Conservation (phyloP, 148 eudicot genomes). For the Salicornia ramosissima region DNA sequence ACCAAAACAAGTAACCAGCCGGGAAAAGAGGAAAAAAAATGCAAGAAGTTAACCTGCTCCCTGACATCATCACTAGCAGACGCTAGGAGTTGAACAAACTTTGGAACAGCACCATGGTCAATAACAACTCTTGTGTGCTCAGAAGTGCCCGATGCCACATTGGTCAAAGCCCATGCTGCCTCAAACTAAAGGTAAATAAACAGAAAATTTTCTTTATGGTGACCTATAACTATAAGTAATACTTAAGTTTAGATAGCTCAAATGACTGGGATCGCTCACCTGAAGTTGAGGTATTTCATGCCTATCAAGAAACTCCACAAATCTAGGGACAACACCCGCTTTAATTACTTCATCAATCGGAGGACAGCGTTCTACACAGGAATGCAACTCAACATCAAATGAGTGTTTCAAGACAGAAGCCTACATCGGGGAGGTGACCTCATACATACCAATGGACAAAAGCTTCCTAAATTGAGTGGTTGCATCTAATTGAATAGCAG, state of each 20-base stretch:
- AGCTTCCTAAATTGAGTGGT: conserved; percentile 83
- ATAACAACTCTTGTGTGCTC: conserved; percentile 87
- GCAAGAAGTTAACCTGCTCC: conserved; percentile 55
- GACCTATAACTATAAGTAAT: not conserved
- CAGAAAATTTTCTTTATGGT: not conserved
- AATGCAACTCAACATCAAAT: conserved; percentile 22
- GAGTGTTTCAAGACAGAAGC: conserved; percentile 10
- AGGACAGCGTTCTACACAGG: conserved; percentile 64
- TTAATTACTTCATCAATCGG: conserved; percentile 87
- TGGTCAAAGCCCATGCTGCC: conserved; percentile 97
- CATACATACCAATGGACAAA: conserved; percentile 63
- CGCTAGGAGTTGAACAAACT: conserved; percentile 74
- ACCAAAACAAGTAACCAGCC: not conserved
- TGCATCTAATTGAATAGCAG: conserved; percentile 73
- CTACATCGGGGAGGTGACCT: not conserved
- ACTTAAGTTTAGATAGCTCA: not conserved
- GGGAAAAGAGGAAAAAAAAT: not conserved
- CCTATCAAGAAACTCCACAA: conserved; percentile 82
- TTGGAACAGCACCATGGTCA: conserved; percentile 84
- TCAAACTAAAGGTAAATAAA: conserved; percentile 51
- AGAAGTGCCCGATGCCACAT: conserved; percentile 94
- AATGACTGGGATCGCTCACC: conserved; percentile 33
- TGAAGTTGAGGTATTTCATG: conserved; percentile 82
- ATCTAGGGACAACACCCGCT: conserved; percentile 81
- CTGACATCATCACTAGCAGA: conserved; percentile 90